These are phyloP conservation scores for Globisporangium irregulare DNA, from an alignment of 352 stramenopile genomes.

Conservation along the genomic window DNA sequence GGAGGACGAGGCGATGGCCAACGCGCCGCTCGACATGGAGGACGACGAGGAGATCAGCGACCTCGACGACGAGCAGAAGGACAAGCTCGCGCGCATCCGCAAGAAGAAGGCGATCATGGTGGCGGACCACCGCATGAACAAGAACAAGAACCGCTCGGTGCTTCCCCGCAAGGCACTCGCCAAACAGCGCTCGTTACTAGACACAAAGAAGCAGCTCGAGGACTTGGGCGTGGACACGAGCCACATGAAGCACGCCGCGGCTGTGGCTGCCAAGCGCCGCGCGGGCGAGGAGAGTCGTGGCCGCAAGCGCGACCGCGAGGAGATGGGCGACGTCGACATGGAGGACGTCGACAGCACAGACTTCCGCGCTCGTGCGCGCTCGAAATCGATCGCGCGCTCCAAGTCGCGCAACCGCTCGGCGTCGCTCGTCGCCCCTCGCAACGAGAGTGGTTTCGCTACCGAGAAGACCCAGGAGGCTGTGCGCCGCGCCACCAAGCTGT, in stretches of 20 bases:
- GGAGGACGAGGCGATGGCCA: conserved; percentile 94
- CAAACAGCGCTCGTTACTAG: conserved; percentile 61
- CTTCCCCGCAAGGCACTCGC: conserved; percentile 87
- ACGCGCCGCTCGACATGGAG: conserved; percentile 88
- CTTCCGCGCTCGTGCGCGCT: conserved; percentile 61
- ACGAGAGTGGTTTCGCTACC: conserved; percentile 64
- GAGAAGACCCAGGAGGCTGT: conserved; percentile 42
- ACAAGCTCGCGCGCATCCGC: conserved; percentile 78
- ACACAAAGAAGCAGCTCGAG: conserved; percentile 91
- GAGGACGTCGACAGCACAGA: conserved; percentile 79
- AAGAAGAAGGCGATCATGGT: conserved; percentile 87
- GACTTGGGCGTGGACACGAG: conserved; percentile 89
- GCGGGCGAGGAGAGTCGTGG: conserved; percentile 68
- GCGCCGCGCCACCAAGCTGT: conserved; percentile 47
- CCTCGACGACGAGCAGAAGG: conserved; percentile 96
- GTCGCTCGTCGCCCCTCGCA: conserved; percentile 71
- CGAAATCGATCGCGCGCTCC: conserved; percentile 64
- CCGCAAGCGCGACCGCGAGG: conserved; percentile 82
- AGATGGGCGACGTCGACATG: conserved; percentile 88
- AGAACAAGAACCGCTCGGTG: conserved; percentile 94
- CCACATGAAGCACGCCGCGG: conserved; percentile 88
- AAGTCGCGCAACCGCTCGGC: conserved; percentile 83
- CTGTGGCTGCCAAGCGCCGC: conserved; percentile 66
- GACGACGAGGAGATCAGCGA: conserved; percentile 86
- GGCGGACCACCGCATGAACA: conserved; percentile 87